phyloP scores from a whole-genome alignment of 2,329 filamentous ascomycete species.

The Talaromyces marneffei region DNA sequence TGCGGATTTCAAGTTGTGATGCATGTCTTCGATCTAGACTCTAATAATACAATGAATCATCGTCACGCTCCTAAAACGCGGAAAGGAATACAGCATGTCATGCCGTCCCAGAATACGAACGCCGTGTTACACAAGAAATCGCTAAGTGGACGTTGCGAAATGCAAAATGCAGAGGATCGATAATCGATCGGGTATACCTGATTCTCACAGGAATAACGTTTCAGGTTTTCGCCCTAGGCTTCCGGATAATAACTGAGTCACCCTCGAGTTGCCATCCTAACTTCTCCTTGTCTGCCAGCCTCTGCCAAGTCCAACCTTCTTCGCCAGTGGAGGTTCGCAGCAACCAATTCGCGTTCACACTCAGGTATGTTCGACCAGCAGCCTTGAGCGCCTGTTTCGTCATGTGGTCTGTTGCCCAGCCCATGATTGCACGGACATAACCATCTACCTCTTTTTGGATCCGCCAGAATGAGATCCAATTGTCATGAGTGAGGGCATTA shows the following conservation, averaged over 20 bases:
- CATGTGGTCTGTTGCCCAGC: slow-evolving; percentile 71
- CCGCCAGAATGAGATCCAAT: slow-evolving; percentile 74
- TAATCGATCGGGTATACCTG: not conserved
- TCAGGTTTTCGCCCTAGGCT: slow-evolving; percentile 30
- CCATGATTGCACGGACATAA: slow-evolving; percentile 71
- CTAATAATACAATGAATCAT: not conserved
- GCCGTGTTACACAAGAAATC: not conserved
- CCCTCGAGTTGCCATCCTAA: slow-evolving; percentile 81
- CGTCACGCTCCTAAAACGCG: not conserved
- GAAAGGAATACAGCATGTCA: not conserved
- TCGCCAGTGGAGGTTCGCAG: slow-evolving; percentile 49
- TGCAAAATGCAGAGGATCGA: not conserved
- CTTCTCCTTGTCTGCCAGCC: slow-evolving; percentile 60
- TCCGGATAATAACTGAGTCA: slow-evolving; percentile 69
- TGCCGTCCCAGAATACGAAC: not conserved
- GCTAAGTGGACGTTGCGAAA: not conserved
- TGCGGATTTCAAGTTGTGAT: slow-evolving; percentile 68
- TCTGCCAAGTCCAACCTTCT: slow-evolving; percentile 58
- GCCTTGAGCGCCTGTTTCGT: slow-evolving; percentile 76
- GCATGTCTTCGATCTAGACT: not conserved
- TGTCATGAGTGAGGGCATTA: slow-evolving; percentile 66
- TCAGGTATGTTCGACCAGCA: slow-evolving; percentile 74
- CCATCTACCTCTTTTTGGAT: slow-evolving; percentile 69
- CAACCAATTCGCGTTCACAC: slow-evolving; percentile 65
- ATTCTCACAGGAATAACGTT: not conserved